phyloP scores from a whole-genome alignment of 805 yeast genomes.

The Yamadazyma kitorensis region DNA sequence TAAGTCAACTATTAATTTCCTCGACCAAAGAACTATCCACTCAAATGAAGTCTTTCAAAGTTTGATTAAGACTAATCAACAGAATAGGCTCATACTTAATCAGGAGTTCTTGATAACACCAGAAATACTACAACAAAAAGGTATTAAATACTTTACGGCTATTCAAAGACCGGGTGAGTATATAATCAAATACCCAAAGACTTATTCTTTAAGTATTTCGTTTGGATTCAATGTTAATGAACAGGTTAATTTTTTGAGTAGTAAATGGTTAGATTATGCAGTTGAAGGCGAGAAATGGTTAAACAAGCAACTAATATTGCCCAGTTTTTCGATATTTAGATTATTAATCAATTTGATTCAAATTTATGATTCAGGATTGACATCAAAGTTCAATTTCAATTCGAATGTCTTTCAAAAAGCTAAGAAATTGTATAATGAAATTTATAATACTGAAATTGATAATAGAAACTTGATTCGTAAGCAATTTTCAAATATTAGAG shows the following conservation, averaged over 20 bases:
- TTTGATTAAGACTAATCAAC: constrained; percentile 15
- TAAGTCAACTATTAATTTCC: background rate
- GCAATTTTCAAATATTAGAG: constrained; percentile 24
- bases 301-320: constrained; percentile 43
- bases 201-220: constrained; percentile 50
- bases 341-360: constrained; percentile 47
- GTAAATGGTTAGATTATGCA: constrained; percentile 52
- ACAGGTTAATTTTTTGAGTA: constrained; percentile 54
- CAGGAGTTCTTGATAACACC: constrained; percentile 48
- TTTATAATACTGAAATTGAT: constrained; percentile 43
- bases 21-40: constrained; percentile 23
- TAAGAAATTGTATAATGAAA: constrained; percentile 26
- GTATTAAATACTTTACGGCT: constrained; percentile 46
- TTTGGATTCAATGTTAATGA: constrained; percentile 58
- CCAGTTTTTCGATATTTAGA: constrained; percentile 51
- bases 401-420: constrained; percentile 32
- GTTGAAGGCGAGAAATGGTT: constrained; percentile 53
- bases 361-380: constrained; percentile 31
- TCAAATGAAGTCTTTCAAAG: constrained; percentile 23
- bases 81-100: constrained; percentile 29
- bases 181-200: constrained; percentile 54
- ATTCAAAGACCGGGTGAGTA: constrained; percentile 64
- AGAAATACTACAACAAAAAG: constrained; percentile 40
- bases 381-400: constrained; percentile 26
- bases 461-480: constrained; percentile 34